Evolutionary conservation across 257 asterid genomes (phyloP).

Genomic region (Solanum pennellii): DNA sequence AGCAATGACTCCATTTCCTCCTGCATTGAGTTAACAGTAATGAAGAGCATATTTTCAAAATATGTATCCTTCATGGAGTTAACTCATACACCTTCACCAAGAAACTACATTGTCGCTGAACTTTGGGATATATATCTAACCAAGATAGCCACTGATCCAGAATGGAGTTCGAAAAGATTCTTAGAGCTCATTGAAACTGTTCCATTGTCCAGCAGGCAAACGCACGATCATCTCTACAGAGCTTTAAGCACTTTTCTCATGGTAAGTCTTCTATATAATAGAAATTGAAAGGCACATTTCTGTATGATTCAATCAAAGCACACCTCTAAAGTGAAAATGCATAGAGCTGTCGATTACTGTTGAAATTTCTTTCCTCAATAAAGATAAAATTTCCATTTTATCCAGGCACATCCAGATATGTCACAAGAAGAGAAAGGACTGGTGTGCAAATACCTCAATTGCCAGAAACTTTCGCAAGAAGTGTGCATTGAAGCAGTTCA

Average conservation of each 20-base stretch:
- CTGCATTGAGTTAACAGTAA: constrained; percentile 17
- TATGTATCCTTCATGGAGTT: constrained; percentile 23
- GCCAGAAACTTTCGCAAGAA: constrained; percentile 60
- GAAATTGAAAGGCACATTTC: background rate
- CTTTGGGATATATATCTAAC: constrained; percentile 56
- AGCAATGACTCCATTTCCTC: constrained; percentile 8
- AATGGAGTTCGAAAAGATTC: constrained; percentile 26
- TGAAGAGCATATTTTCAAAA: constrained; percentile 41
- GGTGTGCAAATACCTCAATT: constrained; percentile 54
- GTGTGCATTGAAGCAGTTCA: constrained; percentile 62
- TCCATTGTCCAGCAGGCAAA: constrained; percentile 44
- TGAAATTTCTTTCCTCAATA: background rate
- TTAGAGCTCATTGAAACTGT: constrained; percentile 42
- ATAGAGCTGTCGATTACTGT: background rate
- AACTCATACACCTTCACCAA: constrained; percentile 15
- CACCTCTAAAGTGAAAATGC: background rate
- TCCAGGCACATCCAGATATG: constrained; percentile 42
- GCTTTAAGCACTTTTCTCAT: constrained; percentile 40
- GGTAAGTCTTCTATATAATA: constrained; percentile 18
- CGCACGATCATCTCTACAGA: constrained; percentile 55
- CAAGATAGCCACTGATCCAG: constrained; percentile 29
- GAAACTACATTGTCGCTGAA: constrained; percentile 27
- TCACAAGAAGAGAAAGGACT: constrained; percentile 48
- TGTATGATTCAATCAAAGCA: background rate
- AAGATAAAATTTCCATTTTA: background rate